Percentiles rank a stretch among this genome's conserved stretches.
Conservation (phyloP, 495 filamentous ascomycete species). For the Xeromyces bisporus region DNA sequence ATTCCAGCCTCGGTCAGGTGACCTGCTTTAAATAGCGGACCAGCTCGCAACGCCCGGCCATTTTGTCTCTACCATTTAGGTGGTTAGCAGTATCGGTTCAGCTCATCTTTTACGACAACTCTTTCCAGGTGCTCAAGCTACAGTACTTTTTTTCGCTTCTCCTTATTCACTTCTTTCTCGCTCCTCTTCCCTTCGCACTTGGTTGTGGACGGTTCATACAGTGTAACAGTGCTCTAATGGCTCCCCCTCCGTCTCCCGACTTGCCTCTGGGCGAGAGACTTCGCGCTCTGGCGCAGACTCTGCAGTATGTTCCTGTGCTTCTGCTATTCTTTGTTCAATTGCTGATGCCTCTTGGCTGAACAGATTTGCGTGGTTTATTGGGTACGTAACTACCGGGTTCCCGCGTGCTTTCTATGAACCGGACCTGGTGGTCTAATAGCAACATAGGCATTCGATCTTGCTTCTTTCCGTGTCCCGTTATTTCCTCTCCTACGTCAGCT, state of each 20-base stretch:
- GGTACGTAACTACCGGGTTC: constrained; percentile 41
- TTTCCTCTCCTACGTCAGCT: constrained; percentile 58
- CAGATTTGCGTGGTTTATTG: constrained; percentile 72
- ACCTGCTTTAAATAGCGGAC: too few relatives aligned
- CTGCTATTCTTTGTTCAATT: constrained; percentile 19
- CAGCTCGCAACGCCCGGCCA: too few relatives aligned
- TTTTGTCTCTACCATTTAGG: too few relatives aligned
- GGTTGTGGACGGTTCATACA: not conserved
- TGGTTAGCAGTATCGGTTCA: too few relatives aligned
- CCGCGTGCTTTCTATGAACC: constrained; percentile 2
- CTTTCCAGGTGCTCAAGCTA: too few relatives aligned
- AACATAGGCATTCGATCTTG: constrained; percentile 57
- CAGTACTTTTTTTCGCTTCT: too few relatives aligned
- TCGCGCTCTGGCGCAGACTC: constrained; percentile 59
- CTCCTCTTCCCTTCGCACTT: constrained; percentile 2
- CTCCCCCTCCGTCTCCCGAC: constrained; percentile 56
- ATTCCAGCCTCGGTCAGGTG: too few relatives aligned
- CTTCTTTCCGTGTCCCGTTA: constrained; percentile 74
- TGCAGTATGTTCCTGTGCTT: constrained; percentile 49
- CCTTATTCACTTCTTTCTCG: too few relatives aligned
- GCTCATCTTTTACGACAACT: too few relatives aligned
- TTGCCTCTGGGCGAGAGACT: constrained; percentile 61
- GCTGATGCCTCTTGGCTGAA: constrained; percentile 16
- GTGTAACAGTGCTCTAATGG: constrained; percentile 34
- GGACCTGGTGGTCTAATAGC: constrained; percentile 9